Evolutionary conservation across 768 basidiomycete species (phyloP).

Genomic region (Mycena alexandri): DNA sequence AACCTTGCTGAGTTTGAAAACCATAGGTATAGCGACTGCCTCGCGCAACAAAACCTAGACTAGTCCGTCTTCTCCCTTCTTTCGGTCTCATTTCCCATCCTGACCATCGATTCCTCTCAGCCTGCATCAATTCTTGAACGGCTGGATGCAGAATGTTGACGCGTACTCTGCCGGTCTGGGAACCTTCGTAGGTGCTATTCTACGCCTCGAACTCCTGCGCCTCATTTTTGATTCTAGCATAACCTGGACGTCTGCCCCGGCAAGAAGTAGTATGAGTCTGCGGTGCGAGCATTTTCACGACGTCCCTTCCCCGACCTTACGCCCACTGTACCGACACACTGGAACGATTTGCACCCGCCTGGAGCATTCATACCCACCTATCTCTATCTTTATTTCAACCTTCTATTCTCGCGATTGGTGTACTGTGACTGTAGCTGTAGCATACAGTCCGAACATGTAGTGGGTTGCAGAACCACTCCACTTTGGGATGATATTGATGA

Average conservation of each 20-base stretch:
- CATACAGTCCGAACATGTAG: constrained; percentile 14
- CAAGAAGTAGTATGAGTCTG: background rate
- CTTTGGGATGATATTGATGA: too few relatives aligned
- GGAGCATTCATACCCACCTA: constrained; percentile 20
- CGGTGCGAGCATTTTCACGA: background rate
- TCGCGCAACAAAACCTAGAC: constrained; percentile 82
- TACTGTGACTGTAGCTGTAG: constrained; percentile 20
- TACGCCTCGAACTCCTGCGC: too few relatives aligned
- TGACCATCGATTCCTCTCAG: constrained; percentile 56
- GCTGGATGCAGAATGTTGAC: constrained; percentile 74
- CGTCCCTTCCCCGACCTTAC: background rate
- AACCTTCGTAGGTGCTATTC: too few relatives aligned
- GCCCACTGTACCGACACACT: constrained; percentile 27
- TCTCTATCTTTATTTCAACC: constrained; percentile 1
- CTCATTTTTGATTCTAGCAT: constrained; percentile 69
- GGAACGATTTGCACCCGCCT: constrained; percentile 16
- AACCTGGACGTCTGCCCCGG: constrained; percentile 64
- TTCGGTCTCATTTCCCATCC: background rate
- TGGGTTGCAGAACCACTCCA: background rate
- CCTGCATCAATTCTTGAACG: constrained; percentile 78
- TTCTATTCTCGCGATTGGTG: constrained; percentile 1
- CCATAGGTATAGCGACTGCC: too few relatives aligned
- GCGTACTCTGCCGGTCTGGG: constrained; percentile 51
- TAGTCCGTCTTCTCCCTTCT: constrained; percentile 65
- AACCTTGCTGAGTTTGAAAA: too few relatives aligned